Evolutionary conservation across 1,284 basidiomycete species (phyloP), one percentile per base, ranked within the genome.

Genomic region (Athelia sp.): DNA sequence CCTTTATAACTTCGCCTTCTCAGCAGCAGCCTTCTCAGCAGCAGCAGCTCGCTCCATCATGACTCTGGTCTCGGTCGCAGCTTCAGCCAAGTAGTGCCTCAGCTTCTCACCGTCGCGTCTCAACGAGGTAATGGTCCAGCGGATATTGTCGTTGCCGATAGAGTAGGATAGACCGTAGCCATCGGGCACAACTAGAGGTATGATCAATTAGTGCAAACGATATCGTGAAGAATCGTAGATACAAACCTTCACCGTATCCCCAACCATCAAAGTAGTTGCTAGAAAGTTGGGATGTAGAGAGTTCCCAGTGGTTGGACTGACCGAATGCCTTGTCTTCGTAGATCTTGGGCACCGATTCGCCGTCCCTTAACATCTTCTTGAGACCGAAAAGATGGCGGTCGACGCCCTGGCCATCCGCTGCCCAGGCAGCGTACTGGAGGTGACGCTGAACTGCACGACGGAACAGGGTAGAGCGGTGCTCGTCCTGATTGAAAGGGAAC

Each of bases 341-440:
- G 11, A 98, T 71, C 51, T 71, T 81, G 0, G 94, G 94, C 34
- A 88, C 52, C 49, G 77, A 66, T 68, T 98, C 95, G 35, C 84
- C 90, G 22, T 83, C 78, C 51, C 78, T 74, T 47, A 98, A 59
- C 56, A 91, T 72, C 74, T 86, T 89, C 76, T 93, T 97, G 58
- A 98, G 70, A 14, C 93, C 97, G 66, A 96, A 98, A 50, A 99
- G 71, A 70, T 99, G 96, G 35, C 96, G 80, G 68, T 99, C 97
- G 22, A 99, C 93, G 47, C 95, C 97, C 66, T 93, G 87, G 0
- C 89, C 96, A 55, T 97, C 92, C 3, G 94, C 91, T 1, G 95
- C 94, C 84, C 92, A 94, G 3, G 78, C 75, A 2, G 90, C 84
- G 66, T 98, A 98, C 64, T 89, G 79, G 56, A 93, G 74, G 70